phyloP scores from a whole-genome alignment of 2,329 filamentous ascomycete species.

The Alternaria consortialis region DNA sequence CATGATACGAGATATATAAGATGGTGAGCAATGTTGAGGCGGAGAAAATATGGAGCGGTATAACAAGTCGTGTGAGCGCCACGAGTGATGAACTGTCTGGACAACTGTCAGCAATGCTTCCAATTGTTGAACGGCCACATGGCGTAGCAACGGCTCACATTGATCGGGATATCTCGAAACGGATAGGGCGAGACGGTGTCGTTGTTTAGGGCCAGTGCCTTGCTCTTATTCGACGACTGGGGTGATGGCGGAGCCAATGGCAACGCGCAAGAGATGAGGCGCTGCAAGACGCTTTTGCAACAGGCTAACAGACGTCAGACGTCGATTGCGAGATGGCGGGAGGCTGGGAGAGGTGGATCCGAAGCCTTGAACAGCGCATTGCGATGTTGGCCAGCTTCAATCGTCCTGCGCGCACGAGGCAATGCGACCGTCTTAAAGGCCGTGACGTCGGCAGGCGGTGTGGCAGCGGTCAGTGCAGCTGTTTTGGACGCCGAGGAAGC shows the following conservation, averaged over 20 bases:
- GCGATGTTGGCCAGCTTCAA: conserved; percentile 46
- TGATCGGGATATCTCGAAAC: conserved; percentile 42
- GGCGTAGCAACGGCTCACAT: conserved; percentile 35
- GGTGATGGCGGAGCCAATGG: conserved; percentile 44
- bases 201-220: conserved; percentile 34
- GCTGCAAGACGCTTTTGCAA: conserved; percentile 40
- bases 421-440: conserved; percentile 45
- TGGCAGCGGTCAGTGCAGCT: conserved; percentile 50
- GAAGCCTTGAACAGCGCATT: conserved; percentile 50
- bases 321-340: conserved; percentile 40
- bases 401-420: conserved; percentile 37
- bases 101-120: conserved; percentile 39
- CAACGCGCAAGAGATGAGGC: conserved; percentile 41
- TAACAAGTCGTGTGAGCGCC: conserved; percentile 31
- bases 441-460: conserved; percentile 51
- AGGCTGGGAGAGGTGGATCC: conserved; percentile 43
- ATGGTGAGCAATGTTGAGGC: conserved; percentile 11
- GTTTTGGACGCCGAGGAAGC: conserved; percentile 41
- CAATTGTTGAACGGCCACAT: conserved; percentile 22
- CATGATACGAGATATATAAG: conserved; percentile 32
- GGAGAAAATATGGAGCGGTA: conserved; percentile 28
- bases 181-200: conserved; percentile 42
- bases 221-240: conserved; percentile 47
- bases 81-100: conserved; percentile 30
- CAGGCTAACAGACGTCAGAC: conserved; percentile 48